These are phyloP conservation scores for Hypoxylon sp. DNA, from an alignment of 2,329 filamentous ascomycete species.

Conservation along the genomic window DNA sequence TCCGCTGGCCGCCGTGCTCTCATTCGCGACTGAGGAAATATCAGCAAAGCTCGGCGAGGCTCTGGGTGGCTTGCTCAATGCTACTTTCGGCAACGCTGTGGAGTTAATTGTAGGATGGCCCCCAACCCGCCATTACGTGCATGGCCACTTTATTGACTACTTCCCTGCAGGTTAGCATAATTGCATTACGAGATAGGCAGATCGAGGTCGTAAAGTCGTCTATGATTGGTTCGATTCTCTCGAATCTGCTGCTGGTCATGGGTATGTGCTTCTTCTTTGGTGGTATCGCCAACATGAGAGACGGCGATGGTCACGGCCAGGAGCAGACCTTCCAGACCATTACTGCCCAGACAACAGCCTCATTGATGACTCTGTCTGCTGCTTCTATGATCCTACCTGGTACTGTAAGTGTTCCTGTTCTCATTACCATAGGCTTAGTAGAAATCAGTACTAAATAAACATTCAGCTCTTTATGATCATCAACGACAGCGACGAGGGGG, in stretches of 20 bases:
- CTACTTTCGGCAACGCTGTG: slow-evolving; percentile 83
- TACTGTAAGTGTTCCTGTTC: slow-evolving; percentile 61
- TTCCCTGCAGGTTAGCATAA: slow-evolving; percentile 80
- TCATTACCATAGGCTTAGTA: background rate
- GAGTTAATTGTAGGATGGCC: slow-evolving; percentile 75
- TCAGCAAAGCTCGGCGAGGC: slow-evolving; percentile 79
- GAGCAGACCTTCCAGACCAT: slow-evolving; percentile 82
- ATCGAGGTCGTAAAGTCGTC: slow-evolving; percentile 97
- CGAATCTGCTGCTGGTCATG: slow-evolving; percentile 89
- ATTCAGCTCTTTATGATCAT: slow-evolving; percentile 74
- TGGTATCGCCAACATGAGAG: slow-evolving; percentile 72
- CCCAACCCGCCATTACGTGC: slow-evolving; percentile 30
- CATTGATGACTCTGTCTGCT: slow-evolving; percentile 80
- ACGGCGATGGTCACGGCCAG: slow-evolving; percentile 66
- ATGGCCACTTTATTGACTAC: slow-evolving; percentile 35
- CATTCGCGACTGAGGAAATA: slow-evolving; percentile 83
- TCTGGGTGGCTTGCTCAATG: slow-evolving; percentile 79
- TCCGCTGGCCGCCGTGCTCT: slow-evolving; percentile 78
- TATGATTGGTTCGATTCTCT: slow-evolving; percentile 96
- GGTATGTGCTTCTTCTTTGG: slow-evolving; percentile 85
- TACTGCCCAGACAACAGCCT: slow-evolving; percentile 81
- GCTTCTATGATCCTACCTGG: slow-evolving; percentile 85
- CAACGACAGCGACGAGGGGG: slow-evolving; percentile 53
- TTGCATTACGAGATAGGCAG: slow-evolving; percentile 85
- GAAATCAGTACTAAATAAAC: slow-evolving; percentile 40